phyloP scores from a whole-genome alignment of 2,329 filamentous ascomycete genomes.

The Penicillium corylophilum region DNA sequence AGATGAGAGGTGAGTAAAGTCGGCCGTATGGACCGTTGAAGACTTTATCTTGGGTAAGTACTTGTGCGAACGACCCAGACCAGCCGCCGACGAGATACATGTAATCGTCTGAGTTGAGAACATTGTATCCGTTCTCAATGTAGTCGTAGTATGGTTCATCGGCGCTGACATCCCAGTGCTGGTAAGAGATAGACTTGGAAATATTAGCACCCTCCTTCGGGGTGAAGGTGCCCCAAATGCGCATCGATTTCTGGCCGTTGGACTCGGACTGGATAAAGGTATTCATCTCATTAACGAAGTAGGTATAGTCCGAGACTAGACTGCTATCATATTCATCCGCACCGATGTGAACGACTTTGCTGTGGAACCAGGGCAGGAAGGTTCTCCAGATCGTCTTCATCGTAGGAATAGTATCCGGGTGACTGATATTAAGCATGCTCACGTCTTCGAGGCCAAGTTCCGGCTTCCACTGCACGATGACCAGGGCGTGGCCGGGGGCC shows the following conservation, averaged over 20 bases:
- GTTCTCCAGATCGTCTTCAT: conserved; percentile 52
- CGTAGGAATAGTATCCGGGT: conserved; percentile 53
- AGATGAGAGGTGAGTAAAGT: conserved; percentile 49
- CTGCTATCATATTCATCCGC: conserved; percentile 54
- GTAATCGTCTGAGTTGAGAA: conserved; percentile 54
- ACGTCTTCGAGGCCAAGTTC: conserved; percentile 51
- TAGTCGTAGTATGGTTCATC: conserved; percentile 51
- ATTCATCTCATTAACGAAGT: conserved; percentile 54
- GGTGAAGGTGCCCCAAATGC: conserved; percentile 57
- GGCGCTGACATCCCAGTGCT: conserved; percentile 56
- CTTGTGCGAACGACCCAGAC: conserved; percentile 44
- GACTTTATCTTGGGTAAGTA: conserved; percentile 41
- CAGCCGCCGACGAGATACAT: conserved; percentile 54
- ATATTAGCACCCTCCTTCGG: conserved; percentile 45
- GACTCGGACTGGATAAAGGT: conserved; percentile 41
- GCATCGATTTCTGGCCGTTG: conserved; percentile 40
- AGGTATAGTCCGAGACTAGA: conserved; percentile 49
- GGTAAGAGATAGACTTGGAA: conserved; percentile 46
- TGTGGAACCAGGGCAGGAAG: conserved; percentile 56
- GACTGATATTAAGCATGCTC: conserved; percentile 53
- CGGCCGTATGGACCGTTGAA: conserved; percentile 48
- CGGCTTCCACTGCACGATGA: conserved; percentile 57
- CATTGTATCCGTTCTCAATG: conserved; percentile 50
- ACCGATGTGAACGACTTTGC: conserved; percentile 54
- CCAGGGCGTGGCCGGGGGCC: conserved; percentile 55